Base-by-base conservation (phyloP, 768 basidiomycete species). In the Phylloporus scabripes region DNA sequence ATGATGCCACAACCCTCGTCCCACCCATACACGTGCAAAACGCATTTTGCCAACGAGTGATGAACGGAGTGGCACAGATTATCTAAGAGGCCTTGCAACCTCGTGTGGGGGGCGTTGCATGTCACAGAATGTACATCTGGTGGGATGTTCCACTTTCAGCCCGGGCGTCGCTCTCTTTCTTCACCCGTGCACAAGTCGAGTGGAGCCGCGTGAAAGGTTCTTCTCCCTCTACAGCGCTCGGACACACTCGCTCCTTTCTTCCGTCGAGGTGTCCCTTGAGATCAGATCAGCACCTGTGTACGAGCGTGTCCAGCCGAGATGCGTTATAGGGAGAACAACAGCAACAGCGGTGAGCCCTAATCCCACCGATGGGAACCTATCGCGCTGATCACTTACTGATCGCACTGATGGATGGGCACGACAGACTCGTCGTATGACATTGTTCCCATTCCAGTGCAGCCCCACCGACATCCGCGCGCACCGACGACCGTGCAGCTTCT, bases 381-480 rank as follows among this genome's bases (percentile, higher is more conserved):
- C 8, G 15, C 21, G 21, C 50, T 55, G 51, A 62, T 55, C 10
- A 20, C 18, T 11, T 37, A 17, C 36, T 18, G 9, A 37, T 37
- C 5, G 36, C 11, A 10, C 9, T 11, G n/a, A 7, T 43, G 15
- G 20, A 52, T 17, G 54, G 36, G 32, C 40, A 46, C 24, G 38
- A 51, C 57, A 68, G 65, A 66, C 43, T 66, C 64, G 24, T 68
- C 66, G 28, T 64, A 66, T 34, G 66, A 66, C 36, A 62, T 66
- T 32, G 60, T 68, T 26, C 50, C 58, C 4, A 51, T 59, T 5
- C 58, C 52, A 15, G 43, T 28, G n/a, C 49, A 29, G 20, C 46
- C 45, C 15, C 58, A 56, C 17, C 60, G 64, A 31, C 64, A 29
- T 7, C 65, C 65, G 1, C 64, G 61, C 7, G 60, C 66, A 12